phyloP scores from a whole-genome alignment of 179 eudicot genomes.

The Patellifolia procumbens region DNA sequence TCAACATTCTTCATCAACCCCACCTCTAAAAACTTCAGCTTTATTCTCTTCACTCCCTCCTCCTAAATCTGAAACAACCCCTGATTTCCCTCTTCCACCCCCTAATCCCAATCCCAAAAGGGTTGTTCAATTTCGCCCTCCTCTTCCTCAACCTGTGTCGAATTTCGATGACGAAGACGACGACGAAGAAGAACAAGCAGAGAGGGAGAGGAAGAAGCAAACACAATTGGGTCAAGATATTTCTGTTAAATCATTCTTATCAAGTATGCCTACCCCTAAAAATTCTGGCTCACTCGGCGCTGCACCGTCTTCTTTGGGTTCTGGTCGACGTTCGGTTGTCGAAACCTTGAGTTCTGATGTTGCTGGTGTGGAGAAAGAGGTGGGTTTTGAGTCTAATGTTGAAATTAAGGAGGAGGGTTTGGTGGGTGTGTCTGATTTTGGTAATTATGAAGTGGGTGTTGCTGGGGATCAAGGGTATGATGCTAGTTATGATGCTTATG shows the following conservation, averaged over 20 bases:
- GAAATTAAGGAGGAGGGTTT: constrained; percentile 16
- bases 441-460: constrained; percentile 30
- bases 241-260: constrained; percentile 59
- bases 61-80: constrained; percentile 33
- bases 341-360: constrained; percentile 35
- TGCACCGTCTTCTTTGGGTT: constrained; percentile 28
- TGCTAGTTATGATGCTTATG: constrained; percentile 26
- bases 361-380: constrained; percentile 27
- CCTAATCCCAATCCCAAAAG: too few species aligned
- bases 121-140: constrained; percentile 72
- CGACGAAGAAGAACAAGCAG: constrained; percentile 30
- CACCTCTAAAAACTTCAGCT: constrained; percentile 10
- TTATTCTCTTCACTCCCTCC: constrained; percentile 42
- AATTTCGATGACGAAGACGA: background rate
- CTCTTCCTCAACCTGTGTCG: constrained; percentile 30
- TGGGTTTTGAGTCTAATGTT: constrained; percentile 22
- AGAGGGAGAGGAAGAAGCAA: constrained; percentile 39
- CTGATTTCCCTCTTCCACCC: constrained; percentile 26
- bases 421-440: constrained; percentile 29
- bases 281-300: constrained; percentile 55
- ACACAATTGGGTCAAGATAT: constrained; percentile 30
- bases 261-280: constrained; percentile 72
- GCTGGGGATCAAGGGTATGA: constrained; percentile 15
- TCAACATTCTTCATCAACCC: background rate
- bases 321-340: constrained; percentile 38